These are phyloP conservation scores for Xylaria venustula DNA, from an alignment of 495 filamentous ascomycete species.

Conservation along the genomic window DNA sequence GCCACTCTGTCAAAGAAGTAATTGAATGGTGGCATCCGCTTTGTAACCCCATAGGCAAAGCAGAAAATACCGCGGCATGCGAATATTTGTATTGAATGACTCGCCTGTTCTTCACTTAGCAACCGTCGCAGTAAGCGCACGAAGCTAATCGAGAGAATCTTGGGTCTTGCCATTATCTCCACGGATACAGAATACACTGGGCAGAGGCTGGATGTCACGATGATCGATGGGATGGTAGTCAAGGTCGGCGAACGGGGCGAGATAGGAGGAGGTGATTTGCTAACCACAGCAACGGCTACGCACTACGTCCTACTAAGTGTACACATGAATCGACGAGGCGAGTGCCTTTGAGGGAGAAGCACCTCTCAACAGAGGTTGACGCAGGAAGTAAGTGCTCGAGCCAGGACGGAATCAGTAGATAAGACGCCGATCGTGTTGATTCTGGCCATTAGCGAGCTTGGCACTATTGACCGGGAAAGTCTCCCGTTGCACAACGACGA, in stretches of 20 bases:
- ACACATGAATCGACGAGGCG: conserved; percentile 6
- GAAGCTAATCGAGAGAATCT: conserved; percentile 1
- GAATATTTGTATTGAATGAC: not conserved
- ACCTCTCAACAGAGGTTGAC: conserved; percentile 9
- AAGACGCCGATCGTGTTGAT: conserved; percentile 4
- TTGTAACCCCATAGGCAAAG: not conserved
- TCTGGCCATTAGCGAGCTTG: conserved; percentile 13
- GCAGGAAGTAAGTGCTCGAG: conserved; percentile 2
- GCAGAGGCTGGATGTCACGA: conserved; percentile 5
- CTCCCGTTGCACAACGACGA: conserved; percentile 5
- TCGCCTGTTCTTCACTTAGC: not conserved
- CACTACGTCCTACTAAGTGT: too few relatives aligned
- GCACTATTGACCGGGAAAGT: conserved; percentile 18
- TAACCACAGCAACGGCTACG: not conserved
- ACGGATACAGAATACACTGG: conserved; percentile 1
- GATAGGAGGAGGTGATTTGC: conserved; percentile 5
- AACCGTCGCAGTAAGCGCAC: not conserved
- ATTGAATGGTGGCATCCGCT: conserved; percentile 4
- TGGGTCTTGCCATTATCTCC: conserved; percentile 1
- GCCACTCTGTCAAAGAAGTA: not conserved
- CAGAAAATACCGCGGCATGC: not conserved
- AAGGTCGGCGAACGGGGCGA: conserved; percentile 14
- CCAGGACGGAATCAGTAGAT: conserved; percentile 7
- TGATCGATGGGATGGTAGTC: conserved; percentile 6
- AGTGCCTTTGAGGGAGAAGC: conserved; percentile 6